A percentile compares a stretch with the other conserved stretches of the same genome.
Conservation (phyloP, 2,329 filamentous ascomycete species). For the Colletotrichum sp. region DNA sequence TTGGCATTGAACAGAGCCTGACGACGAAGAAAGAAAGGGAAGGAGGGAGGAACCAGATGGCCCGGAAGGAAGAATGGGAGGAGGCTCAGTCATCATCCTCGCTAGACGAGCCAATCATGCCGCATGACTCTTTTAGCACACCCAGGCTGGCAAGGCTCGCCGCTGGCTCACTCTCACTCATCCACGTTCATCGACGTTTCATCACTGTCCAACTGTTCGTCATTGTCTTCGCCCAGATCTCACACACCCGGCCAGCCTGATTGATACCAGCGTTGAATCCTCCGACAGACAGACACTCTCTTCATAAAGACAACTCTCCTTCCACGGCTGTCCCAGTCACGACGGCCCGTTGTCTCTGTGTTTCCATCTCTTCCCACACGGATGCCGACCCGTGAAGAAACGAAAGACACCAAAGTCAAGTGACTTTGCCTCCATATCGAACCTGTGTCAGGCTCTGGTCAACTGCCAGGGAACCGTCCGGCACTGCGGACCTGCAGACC, state of each 20-base stretch:
- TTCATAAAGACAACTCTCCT: neutral
- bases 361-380: neutral
- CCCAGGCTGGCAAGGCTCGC: neutral
- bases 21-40: neutral
- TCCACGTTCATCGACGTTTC: neutral
- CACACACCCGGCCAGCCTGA: neutral
- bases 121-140: neutral
- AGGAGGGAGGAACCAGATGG: neutral
- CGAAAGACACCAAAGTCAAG: slow-evolving; percentile 5
- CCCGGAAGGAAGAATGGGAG: neutral
- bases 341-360: slow-evolving; percentile 11
- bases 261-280: neutral
- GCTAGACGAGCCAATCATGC: neutral
- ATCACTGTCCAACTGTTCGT: neutral
- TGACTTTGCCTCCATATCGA: neutral
- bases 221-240: neutral
- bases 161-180: neutral
- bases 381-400: neutral
- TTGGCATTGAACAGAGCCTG: neutral
- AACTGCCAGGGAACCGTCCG: neutral
- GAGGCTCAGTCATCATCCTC: slow-evolving; percentile 1
- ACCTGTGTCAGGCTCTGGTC: neutral
- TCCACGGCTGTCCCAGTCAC: neutral
- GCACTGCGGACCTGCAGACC: neutral
- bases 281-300: neutral